A percentile compares a stretch with the other conserved stretches of the same genome.
These are phyloP conservation scores for Leccinum fibrillosum DNA, from an alignment of 768 basidiomycete species.

Conservation along the genomic window DNA sequence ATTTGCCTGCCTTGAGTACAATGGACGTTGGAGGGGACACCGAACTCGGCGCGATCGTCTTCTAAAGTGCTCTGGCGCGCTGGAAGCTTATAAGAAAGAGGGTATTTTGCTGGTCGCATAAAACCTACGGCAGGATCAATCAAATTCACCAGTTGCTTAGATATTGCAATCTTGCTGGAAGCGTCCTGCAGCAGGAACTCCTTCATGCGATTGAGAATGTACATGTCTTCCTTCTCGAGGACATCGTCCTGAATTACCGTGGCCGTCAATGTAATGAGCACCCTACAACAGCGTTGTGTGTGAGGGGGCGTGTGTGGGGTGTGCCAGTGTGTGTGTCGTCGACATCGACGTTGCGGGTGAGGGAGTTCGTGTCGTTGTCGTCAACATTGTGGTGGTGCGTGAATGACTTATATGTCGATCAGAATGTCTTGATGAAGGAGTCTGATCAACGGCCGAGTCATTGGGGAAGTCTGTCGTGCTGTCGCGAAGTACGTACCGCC, in stretches of 20 bases:
- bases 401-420: slow-evolving; percentile 88
- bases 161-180: slow-evolving; percentile 60
- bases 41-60: slow-evolving; percentile 51
- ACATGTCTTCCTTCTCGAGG: slow-evolving; percentile 82
- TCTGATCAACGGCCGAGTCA: slow-evolving; percentile 40
- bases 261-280: slow-evolving; percentile 85
- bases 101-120: not conserved
- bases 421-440: slow-evolving; percentile 82
- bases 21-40: slow-evolving; percentile 74
- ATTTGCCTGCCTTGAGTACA: slow-evolving; percentile 64
- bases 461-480: not conserved
- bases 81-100: slow-evolving; percentile 23
- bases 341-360: slow-evolving; percentile 6
- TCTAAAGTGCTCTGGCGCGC: slow-evolving; percentile 55
- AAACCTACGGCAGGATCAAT: slow-evolving; percentile 77
- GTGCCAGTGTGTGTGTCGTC: too few relatives aligned
- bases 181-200: slow-evolving; percentile 70
- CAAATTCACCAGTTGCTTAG: slow-evolving; percentile 68
- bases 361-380: too few relatives aligned
- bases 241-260: slow-evolving; percentile 85
- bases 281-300: slow-evolving; percentile 35
- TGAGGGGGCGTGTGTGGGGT: too few relatives aligned
- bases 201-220: slow-evolving; percentile 79
- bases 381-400: too few relatives aligned
- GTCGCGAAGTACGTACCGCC: slow-evolving; percentile 54